Evolutionary conservation across 495 filamentous ascomycete species (phyloP).

Genomic region (Hyaloscypha finlandica): DNA sequence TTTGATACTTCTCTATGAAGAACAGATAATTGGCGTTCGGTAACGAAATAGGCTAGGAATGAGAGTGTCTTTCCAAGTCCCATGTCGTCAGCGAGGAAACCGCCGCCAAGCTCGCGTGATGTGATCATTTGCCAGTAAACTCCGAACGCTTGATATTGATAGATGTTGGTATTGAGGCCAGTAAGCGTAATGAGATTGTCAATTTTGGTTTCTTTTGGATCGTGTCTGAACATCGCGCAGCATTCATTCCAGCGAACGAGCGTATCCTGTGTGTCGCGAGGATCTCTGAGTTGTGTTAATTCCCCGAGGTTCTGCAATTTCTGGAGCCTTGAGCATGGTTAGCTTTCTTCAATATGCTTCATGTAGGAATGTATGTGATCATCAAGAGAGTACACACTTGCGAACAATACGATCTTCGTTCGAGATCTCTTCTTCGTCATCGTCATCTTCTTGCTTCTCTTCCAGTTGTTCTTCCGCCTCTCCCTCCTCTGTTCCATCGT

Average conservation of each 20-base stretch:
- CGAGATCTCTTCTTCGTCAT: background rate
- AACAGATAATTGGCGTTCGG: conserved; percentile 18
- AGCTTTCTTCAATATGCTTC: background rate
- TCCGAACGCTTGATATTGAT: conserved; percentile 24
- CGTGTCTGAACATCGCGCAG: conserved; percentile 16
- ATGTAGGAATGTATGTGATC: background rate
- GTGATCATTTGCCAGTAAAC: conserved; percentile 26
- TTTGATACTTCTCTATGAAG: conserved; percentile 10
- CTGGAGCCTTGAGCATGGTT: background rate
- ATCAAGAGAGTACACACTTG: background rate
- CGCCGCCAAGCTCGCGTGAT: conserved; percentile 19
- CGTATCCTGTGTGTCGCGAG: background rate
- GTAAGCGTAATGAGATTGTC: conserved; percentile 9
- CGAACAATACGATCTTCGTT: background rate
- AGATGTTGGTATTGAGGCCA: conserved; percentile 14
- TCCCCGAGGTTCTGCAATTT: background rate
- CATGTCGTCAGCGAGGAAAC: conserved; percentile 24
- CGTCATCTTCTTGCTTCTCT: background rate
- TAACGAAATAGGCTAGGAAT: conserved; percentile 22
- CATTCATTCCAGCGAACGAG: conserved; percentile 16
- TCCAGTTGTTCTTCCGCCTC: background rate
- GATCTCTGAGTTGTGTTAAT: conserved; percentile 3
- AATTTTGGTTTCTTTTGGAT: conserved; percentile 2
- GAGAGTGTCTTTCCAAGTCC: conserved; percentile 25
- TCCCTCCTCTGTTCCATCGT: background rate